Conservation (phyloP, 1,139 yeast species). For the Yamadazyma membranifaciens region DNA sequence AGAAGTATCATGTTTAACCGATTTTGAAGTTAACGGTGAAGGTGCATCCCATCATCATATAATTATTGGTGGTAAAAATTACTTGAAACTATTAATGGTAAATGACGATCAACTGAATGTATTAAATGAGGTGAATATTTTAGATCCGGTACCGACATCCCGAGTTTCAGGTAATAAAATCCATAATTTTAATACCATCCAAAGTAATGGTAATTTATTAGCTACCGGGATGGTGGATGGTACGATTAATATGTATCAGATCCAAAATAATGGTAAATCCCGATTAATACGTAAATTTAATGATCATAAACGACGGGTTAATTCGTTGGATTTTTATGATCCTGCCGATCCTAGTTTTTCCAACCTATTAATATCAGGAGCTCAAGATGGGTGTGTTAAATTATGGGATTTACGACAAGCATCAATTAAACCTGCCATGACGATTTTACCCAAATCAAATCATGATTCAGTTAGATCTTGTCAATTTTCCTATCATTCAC, state of each 20-base stretch:
- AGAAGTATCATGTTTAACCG: conserved; percentile 29
- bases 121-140: conserved; percentile 39
- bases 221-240: conserved; percentile 49
- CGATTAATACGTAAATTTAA: conserved; percentile 46
- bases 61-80: conserved; percentile 60
- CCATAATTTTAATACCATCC: conserved; percentile 42
- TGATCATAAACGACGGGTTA: conserved; percentile 81
- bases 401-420: conserved; percentile 81
- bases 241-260: conserved; percentile 30
- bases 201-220: conserved; percentile 32
- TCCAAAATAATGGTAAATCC: conserved; percentile 35
- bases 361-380: conserved; percentile 70
- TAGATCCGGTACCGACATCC: conserved; percentile 43
- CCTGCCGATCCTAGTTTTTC: conserved; percentile 29
- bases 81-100: conserved; percentile 48
- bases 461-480: conserved; percentile 66
- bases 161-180: conserved; percentile 29
- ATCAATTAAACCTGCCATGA: conserved; percentile 41
- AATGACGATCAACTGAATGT: conserved; percentile 38
- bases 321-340: conserved; percentile 64
- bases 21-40: conserved; percentile 19
- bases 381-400: conserved; percentile 87
- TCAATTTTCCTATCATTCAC: conserved; percentile 55
- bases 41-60: conserved; percentile 35
- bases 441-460: conserved; percentile 46